phyloP scores from a whole-genome alignment of 2,329 filamentous ascomycete genomes.

The Venturia carpophila region DNA sequence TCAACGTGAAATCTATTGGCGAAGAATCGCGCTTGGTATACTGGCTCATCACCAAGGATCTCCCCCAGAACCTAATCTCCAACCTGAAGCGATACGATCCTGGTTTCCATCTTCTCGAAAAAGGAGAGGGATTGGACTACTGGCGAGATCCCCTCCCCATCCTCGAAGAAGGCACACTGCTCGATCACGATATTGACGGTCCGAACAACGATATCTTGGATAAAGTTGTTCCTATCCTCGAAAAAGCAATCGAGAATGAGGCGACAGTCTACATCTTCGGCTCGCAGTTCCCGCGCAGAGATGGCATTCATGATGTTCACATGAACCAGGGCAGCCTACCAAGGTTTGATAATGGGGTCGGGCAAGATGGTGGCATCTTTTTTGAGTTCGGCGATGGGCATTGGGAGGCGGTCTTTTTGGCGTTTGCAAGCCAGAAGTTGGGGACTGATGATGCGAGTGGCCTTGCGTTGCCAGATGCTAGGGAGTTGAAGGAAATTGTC shows the following conservation, averaged over 20 bases:
- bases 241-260: slow-evolving; percentile 29
- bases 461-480: not conserved
- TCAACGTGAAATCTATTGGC: slow-evolving; percentile 30
- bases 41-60: slow-evolving; percentile 27
- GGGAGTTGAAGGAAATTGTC: no score
- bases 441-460: slow-evolving; percentile 30
- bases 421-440: slow-evolving; percentile 32
- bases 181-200: slow-evolving; percentile 18
- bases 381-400: slow-evolving; percentile 31
- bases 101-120: slow-evolving; percentile 25
- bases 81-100: slow-evolving; percentile 22
- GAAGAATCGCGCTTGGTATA: slow-evolving; percentile 28
- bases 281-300: slow-evolving; percentile 25
- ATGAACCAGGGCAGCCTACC: slow-evolving; percentile 35
- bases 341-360: slow-evolving; percentile 31
- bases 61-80: slow-evolving; percentile 26
- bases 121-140: slow-evolving; percentile 20
- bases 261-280: slow-evolving; percentile 35
- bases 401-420: slow-evolving; percentile 35
- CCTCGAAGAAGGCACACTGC: slow-evolving; percentile 21
- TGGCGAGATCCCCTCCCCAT: slow-evolving; percentile 24
- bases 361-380: slow-evolving; percentile 32
- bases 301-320: slow-evolving; percentile 35
- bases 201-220: slow-evolving; percentile 29
- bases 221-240: slow-evolving; percentile 30